phyloP scores from a whole-genome alignment of 805 yeast species.

The Yarrowia osloensis region DNA sequence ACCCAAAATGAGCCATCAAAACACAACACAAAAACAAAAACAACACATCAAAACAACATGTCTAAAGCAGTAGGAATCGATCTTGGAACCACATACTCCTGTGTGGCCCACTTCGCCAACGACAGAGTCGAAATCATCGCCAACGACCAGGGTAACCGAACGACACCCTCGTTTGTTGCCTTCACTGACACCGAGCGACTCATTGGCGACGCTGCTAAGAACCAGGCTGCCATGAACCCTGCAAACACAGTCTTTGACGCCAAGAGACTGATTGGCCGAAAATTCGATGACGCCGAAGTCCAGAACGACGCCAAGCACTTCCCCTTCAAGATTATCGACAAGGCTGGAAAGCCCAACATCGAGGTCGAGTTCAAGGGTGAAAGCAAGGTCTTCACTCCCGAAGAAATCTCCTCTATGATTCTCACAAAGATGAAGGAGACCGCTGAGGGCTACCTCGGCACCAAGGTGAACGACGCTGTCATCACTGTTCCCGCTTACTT shows the following conservation, averaged over 20 bases:
- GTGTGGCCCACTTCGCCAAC: slow-evolving; percentile 84
- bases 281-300: slow-evolving; percentile 48
- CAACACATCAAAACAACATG: slow-evolving; percentile 42
- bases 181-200: not conserved
- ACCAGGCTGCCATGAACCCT: slow-evolving; percentile 97
- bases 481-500: not conserved
- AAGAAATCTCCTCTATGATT: not conserved
- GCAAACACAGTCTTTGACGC: slow-evolving; percentile 91
- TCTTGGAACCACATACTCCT: slow-evolving; percentile 4
- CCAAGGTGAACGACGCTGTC: slow-evolving; percentile 3
- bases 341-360: slow-evolving; percentile 5
- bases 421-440: slow-evolving; percentile 2
- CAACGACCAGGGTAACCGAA: slow-evolving; percentile 97
- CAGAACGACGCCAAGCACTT: slow-evolving; percentile 7
- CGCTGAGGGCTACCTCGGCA: not conserved
- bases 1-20: not conserved
- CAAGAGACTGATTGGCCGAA: slow-evolving; percentile 88
- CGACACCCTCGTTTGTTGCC: slow-evolving; percentile 95
- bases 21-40: not conserved
- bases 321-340: not conserved
- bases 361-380: not conserved
- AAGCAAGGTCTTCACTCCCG: slow-evolving; percentile 1
- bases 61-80: slow-evolving; percentile 70
- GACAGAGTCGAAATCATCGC: slow-evolving; percentile 94
- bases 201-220: slow-evolving; percentile 82